Evolutionary conservation across 495 filamentous ascomycete species (phyloP).

Genomic region (Lepraria neglecta): DNA sequence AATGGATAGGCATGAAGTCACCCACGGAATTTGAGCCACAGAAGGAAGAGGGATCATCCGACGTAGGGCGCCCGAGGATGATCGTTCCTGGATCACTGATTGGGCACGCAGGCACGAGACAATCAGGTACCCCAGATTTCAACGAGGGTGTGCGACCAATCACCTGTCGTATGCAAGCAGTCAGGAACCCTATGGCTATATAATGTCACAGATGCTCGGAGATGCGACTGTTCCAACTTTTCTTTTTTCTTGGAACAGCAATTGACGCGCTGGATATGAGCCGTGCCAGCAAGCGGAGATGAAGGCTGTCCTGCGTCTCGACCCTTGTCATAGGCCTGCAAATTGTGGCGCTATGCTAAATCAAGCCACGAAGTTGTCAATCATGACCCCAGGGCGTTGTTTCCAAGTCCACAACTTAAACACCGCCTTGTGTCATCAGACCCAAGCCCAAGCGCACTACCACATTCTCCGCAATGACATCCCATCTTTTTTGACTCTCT

Average conservation of each 20-base stretch:
- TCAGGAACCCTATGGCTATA: background rate
- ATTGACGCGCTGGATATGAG: background rate
- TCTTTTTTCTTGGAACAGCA: background rate
- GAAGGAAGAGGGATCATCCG: slow-evolving; percentile 4
- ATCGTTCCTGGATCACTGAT: slow-evolving; percentile 8
- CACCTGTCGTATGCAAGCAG: background rate
- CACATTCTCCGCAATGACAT: background rate
- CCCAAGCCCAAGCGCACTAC: background rate
- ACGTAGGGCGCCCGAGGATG: slow-evolving; percentile 3
- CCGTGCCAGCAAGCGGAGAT: slow-evolving; percentile 11
- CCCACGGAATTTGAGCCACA: background rate
- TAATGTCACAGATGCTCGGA: background rate
- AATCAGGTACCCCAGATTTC: slow-evolving; percentile 10
- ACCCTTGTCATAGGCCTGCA: background rate
- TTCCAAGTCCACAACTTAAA: slow-evolving; percentile 1
- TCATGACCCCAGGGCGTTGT: background rate
- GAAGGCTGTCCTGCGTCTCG: slow-evolving; percentile 8
- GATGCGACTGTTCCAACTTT: background rate
- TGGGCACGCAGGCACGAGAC: slow-evolving; percentile 12
- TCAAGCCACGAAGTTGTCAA: background rate
- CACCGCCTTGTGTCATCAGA: slow-evolving; percentile 15
- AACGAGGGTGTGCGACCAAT: background rate
- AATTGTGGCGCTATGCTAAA: slow-evolving; percentile 6
- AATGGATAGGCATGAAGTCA: background rate
- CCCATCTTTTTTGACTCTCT: background rate